Conservation (phyloP, 2,329 filamentous ascomycete species). For the Aureobasidium sp. region DNA sequence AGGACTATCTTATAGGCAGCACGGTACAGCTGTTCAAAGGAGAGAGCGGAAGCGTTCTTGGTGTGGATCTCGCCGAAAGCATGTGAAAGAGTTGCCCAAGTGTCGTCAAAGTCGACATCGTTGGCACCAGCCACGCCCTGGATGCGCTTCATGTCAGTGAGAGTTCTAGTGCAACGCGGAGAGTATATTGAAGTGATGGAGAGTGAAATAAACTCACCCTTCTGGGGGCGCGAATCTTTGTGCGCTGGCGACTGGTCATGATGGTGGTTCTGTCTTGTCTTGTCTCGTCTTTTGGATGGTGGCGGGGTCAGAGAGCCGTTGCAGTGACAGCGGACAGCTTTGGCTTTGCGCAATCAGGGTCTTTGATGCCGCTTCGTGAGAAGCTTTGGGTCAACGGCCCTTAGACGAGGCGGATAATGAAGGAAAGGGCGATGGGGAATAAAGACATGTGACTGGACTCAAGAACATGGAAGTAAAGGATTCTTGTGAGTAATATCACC, state of each 20-base stretch:
- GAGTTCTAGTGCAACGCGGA: neutral
- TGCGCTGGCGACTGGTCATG: slow-evolving; percentile 4
- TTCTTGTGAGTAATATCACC: neutral
- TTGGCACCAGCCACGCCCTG: slow-evolving; percentile 54
- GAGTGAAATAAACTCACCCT: slow-evolving; percentile 46
- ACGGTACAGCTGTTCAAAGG: slow-evolving; percentile 92
- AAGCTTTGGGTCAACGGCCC: neutral
- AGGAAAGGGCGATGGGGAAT: neutral
- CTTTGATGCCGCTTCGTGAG: neutral
- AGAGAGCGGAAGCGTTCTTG: slow-evolving; percentile 81
- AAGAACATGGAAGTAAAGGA: neutral
- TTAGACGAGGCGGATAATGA: neutral
- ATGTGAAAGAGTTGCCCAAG: slow-evolving; percentile 69
- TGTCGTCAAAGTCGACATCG: slow-evolving; percentile 72
- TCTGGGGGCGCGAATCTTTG: slow-evolving; percentile 61
- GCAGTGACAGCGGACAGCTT: slow-evolving; percentile 8
- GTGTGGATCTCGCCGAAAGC: slow-evolving; percentile 84
- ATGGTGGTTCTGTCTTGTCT: neutral
- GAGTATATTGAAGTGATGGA: neutral
- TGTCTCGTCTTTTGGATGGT: neutral
- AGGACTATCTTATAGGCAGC: slow-evolving; percentile 90
- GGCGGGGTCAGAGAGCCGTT: slow-evolving; percentile 10
- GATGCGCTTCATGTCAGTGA: neutral
- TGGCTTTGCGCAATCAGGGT: slow-evolving; percentile 8
- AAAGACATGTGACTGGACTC: neutral